Base-by-base conservation (phyloP, 129 eudicot genomes). In the Kitagawia praeruptora region DNA sequence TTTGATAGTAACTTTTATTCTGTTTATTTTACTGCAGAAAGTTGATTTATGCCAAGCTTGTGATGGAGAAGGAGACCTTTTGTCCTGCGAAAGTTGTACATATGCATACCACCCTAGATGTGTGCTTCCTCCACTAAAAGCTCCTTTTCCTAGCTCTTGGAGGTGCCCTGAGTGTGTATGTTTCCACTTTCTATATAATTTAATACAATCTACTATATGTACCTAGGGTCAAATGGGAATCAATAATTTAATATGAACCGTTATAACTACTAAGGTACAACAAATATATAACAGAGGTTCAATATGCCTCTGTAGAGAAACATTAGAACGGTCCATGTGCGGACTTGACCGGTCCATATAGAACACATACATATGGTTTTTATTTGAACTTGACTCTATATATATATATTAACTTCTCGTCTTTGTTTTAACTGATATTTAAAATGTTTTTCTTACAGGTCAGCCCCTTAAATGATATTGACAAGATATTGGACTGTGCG, bases 81-180 rank as follows among this genome's bases (percentile, higher is more conserved):
- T 90, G 58, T 45, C 75, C 37, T 96, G 99, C 77, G 93, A 90
- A 83, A 96, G 93, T 6, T 96, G 99, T 85, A 92, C 90, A 34
- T 96, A 96, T 75, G 83, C 93, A 3, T 96, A 96, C 88, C 99
- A 96, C 64, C 93, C 96, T 31, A 90, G 84, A 83, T 96, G 99
- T 85, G 86, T 96, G 81, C 71, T 89, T 39, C 99, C 97, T 6
- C 92, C 88, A 15, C 72, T 92, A 61, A 96, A 83, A 89, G 96
- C 88, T 58, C 96, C 98, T 83, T 75, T 82, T 81, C 96, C 97
- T 75, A 67, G 78, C 85, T 75, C 81, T 84, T 96, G 99, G 99
- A 85, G 88, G 77, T 96, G 99, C 78, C 98, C 99, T 34, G 97
- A 90, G 89, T 96, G 99, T 81, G 99, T 96, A 96, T 71, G 98